Conservation (phyloP, 192 early-diverging fungal species). For the Coemansia sp. region DNA sequence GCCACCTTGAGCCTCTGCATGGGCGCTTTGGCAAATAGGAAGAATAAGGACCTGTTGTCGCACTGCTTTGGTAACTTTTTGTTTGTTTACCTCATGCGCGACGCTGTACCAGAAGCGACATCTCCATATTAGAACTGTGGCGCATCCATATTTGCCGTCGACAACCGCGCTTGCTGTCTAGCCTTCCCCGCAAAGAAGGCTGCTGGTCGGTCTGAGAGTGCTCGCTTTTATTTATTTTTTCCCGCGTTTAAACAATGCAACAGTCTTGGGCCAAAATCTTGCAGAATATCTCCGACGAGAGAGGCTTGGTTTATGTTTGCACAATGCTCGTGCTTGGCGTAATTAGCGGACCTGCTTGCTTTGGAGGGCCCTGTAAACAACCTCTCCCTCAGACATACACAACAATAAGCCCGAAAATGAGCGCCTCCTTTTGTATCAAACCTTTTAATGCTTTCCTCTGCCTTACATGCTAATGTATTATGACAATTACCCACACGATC, state of each 20-base stretch:
- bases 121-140: not conserved
- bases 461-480: not conserved
- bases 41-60: not conserved
- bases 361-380: not conserved
- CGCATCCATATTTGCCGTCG: not conserved
- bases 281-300: slow-evolving; percentile 12
- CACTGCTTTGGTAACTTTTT: slow-evolving; percentile 2
- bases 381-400: slow-evolving; percentile 4
- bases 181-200: slow-evolving; percentile 1
- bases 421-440: not conserved
- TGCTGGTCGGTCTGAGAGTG: not conserved
- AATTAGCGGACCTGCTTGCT: not conserved
- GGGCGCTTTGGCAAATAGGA: not conserved
- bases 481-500: not conserved
- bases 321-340: not conserved
- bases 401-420: not conserved
- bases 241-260: not conserved
- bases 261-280: not conserved
- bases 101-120: not conserved
- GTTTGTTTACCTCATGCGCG: not conserved
- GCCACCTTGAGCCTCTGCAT: not conserved
- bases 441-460: not conserved
- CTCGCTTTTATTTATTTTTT: not conserved
- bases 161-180: not conserved
- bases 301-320: not conserved